Base-by-base conservation (phyloP, 805 yeast genomes). In the Kluyveromyces dobzhanskii region DNA sequence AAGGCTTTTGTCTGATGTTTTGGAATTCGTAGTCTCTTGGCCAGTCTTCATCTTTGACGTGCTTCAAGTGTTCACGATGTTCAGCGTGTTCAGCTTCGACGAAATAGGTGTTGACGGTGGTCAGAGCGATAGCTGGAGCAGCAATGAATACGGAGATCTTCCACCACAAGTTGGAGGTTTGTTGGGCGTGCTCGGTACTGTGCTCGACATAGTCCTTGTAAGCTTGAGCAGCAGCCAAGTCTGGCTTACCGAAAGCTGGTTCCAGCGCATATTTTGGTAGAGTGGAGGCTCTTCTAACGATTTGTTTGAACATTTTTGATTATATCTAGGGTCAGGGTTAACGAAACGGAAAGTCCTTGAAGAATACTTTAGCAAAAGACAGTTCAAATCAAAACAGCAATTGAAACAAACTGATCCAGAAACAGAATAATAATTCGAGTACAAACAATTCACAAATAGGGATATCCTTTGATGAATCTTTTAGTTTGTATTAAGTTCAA, bases 11-110 rank as follows among this genome's bases (percentile, higher is more conserved):
- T 78, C 97, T 85, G 54, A 87, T 65, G 75, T 92, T 92, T 74
- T 82, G 88, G 78, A 77, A 92, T 55, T 80, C 88, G 71, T 85
- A 85, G 67, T 83, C 92, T 45, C 64, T 69, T 58, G 97, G 97
- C 87, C 95, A 85, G 61, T 88, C 94, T 53, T 81, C 90, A 62
- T 88, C 97, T 25, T 86, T 64, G 42, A 85, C 69, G 54, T 70
- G 70, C 37, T 65, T 60, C 56, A 77, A 68, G 66, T 83, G 92
- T 62, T 73, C 74, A 71, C 92, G 78, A 75, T 92, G 98, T 56
- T 80, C 74, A 51, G 92, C 87, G 65, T 92, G 98, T 65, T 82
- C 85, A 56, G 72, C 66, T 72, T 90, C 98, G 59, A 81, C 72
- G 54, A 75, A 76, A 66, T 74, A 79, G 40, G 92, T 85, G 70